Evolutionary conservation across 2,329 filamentous ascomycete genomes (phyloP), one percentile per base, ranked within the genome.

Genomic region (Cucurbitaria berberidis): DNA sequence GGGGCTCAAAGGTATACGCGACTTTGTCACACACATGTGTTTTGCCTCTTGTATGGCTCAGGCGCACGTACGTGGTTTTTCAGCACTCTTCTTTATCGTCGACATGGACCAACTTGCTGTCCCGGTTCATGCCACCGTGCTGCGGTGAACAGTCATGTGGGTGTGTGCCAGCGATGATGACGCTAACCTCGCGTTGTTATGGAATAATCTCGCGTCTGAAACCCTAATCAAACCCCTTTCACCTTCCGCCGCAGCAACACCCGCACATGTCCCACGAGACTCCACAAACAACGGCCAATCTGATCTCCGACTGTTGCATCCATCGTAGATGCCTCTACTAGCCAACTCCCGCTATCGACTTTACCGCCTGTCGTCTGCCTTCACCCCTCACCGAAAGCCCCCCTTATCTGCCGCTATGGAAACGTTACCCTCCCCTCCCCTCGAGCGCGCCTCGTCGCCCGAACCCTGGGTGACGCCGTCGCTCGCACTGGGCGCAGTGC

Each of bases 391-490:
- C 47, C 56, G 39, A 11, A 51, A 47, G 21, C 55, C 55, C 59
- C 51, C 55, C 59, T 50, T 63, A 45, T 54, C 56, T 46, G 60
- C 53, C 51, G 56, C 48, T 46, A 70, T 70, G 68, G 69, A 71
- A 51, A 55, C 62, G 48, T 57, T 64, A 34, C 57, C 71, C 51
- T 70, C 82, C 81, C 66, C 78, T 55, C 67, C 69, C 42, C 63
- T 80, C 62, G 80, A 70, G 51, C 72, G 72, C 53, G 56, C 61
- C 48, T 56, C 58, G 16, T 89, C 88, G 30, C 87, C 88, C n/a
- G 84, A 87, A 45, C 86, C 86, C 32, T 85, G 86, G 65, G 76
- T 80, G 16, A 80, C 82, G 16, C 88, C 89, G 6, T 83, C 82
- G n/a, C 80, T 83, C 34, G 85, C 88, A 50, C 78, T 89, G 51